These are phyloP conservation scores for Capronia coronata DNA, from an alignment of 2,329 filamentous ascomycete species.

Conservation along the genomic window DNA sequence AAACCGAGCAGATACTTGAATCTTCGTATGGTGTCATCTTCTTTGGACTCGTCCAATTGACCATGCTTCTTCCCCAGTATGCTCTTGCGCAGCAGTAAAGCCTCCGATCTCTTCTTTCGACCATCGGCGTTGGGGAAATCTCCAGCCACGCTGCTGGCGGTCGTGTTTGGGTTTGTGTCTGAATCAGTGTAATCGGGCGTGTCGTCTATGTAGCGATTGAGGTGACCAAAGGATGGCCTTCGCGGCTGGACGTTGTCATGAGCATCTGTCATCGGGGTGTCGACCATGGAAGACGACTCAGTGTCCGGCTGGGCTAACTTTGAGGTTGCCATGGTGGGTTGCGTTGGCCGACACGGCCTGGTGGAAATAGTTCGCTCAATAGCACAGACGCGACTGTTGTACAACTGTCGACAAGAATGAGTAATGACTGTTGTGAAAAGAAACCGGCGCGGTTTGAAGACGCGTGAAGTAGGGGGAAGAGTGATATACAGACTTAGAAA, in stretches of 20 bases:
- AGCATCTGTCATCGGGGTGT: constrained; percentile 44
- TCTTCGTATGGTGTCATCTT: constrained; percentile 88
- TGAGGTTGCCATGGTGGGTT: constrained; percentile 38
- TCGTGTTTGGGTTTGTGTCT: constrained; percentile 60
- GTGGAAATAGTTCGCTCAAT: constrained; percentile 18
- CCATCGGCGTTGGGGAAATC: constrained; percentile 64
- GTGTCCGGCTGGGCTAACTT: constrained; percentile 33
- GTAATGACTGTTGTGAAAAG: neutral
- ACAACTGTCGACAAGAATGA: neutral
- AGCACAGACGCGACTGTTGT: constrained; percentile 12
- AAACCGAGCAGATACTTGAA: constrained; percentile 92
- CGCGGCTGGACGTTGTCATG: constrained; percentile 22
- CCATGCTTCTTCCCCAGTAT: constrained; percentile 95
- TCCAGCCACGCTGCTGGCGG: constrained; percentile 77
- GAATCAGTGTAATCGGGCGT: constrained; percentile 62
- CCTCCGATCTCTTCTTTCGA: constrained; percentile 77
- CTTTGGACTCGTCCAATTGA: constrained; percentile 84
- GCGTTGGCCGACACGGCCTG: constrained; percentile 18
- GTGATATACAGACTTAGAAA: constrained; percentile 1
- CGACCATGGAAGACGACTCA: constrained; percentile 39
- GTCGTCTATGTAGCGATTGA: constrained; percentile 45
- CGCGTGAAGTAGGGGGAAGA: constrained; percentile 2
- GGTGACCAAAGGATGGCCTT: constrained; percentile 28
- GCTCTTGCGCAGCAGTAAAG: constrained; percentile 80
- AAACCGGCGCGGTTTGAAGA: neutral